phyloP scores from a whole-genome alignment of 345 rosid genomes.

The Odontarrhena argentea region DNA sequence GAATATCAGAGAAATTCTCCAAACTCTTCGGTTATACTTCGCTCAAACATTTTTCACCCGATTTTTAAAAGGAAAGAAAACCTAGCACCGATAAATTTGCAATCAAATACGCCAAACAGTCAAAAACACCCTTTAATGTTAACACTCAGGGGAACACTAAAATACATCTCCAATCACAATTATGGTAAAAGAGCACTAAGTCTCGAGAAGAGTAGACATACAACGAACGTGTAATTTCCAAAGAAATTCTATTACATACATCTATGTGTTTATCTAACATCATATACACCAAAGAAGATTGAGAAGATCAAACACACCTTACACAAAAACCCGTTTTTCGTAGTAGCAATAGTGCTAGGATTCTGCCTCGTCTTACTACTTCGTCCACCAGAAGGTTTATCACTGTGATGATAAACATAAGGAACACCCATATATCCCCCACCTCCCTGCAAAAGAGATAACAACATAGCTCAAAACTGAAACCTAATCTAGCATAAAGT shows the following conservation, averaged over 20 bases:
- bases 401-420: constrained; percentile 41
- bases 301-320: constrained; percentile 38
- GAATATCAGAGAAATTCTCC: not conserved
- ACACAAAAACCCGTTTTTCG: constrained; percentile 45
- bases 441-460: constrained; percentile 33
- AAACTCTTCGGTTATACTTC: not conserved
- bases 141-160: not conserved
- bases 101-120: not conserved
- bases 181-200: not conserved
- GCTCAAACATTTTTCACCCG: not conserved
- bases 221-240: not conserved
- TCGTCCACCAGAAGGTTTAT: constrained; percentile 27
- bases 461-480: constrained; percentile 12
- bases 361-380: constrained; percentile 35
- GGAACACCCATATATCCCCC: constrained; percentile 42
- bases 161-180: not conserved
- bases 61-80: not conserved
- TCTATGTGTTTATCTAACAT: not conserved
- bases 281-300: constrained; percentile 1
- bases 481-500: not conserved
- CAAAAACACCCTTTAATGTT: not conserved
- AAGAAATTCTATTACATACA: not conserved
- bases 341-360: constrained; percentile 38
- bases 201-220: not conserved
- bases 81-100: not conserved